Conservation (phyloP, 768 basidiomycete species). For the Leccinum variicolor region DNA sequence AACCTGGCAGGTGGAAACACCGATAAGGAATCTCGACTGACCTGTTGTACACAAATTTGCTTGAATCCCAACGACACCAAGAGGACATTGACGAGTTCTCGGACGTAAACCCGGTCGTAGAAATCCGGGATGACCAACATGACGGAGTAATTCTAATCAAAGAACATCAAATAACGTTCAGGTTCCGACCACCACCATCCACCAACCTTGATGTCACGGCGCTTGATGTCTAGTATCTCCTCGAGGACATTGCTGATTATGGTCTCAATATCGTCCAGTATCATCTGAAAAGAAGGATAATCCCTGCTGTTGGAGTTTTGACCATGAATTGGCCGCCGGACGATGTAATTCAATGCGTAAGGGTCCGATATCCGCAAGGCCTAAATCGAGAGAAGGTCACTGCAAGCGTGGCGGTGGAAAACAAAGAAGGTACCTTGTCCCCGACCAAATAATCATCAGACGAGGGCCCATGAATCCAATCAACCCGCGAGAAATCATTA, state of each 20-base stretch:
- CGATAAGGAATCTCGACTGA: constrained; percentile 20
- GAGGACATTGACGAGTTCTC: constrained; percentile 70
- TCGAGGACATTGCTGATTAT: constrained; percentile 62
- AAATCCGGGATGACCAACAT: constrained; percentile 91
- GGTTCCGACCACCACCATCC: neutral
- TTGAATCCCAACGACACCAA: constrained; percentile 85
- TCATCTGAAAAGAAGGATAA: constrained; percentile 65
- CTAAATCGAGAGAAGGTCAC: constrained; percentile 35
- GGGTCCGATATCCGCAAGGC: constrained; percentile 72
- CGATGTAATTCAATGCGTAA: constrained; percentile 58
- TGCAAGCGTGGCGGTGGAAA: neutral
- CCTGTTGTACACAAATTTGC: constrained; percentile 91
- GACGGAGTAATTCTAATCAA: constrained; percentile 73
- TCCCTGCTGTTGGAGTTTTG: constrained; percentile 78
- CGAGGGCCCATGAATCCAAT: constrained; percentile 69
- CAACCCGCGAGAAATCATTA: constrained; percentile 78
- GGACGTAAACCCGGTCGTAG: constrained; percentile 81
- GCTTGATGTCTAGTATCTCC: constrained; percentile 54
- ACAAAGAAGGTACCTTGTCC: constrained; percentile 49
- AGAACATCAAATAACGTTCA: neutral
- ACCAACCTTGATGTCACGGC: constrained; percentile 58
- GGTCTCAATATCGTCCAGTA: constrained; percentile 74
- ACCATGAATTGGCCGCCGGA: constrained; percentile 82
- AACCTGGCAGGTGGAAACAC: neutral
- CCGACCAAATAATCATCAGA: constrained; percentile 60